Evolutionary conservation across 305 asterid genomes (phyloP), one percentile per base, ranked within the genome.

Genomic region (Fraxinus floribunda): DNA sequence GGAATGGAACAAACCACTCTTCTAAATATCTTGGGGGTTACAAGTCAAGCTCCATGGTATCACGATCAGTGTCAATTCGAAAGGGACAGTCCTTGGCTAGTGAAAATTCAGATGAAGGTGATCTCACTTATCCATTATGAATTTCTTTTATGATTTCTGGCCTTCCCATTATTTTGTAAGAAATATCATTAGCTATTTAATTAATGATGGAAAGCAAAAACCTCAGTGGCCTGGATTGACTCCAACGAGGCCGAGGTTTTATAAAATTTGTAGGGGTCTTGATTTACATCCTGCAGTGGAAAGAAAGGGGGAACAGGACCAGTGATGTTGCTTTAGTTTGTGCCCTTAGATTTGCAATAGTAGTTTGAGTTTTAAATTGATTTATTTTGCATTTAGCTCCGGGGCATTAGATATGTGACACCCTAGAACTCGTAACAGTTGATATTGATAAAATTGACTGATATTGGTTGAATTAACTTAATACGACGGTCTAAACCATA

Each of bases 1-100:
- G 98, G 66, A 96, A 91, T 77, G 98, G 97, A 86, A 88, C 86
- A 36, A 84, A 77, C 89, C 92, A 91, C 82, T 83, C 93, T 70
- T 89, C 97, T 55, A 95, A 92, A 86, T 88, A 87, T 84, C 85
- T 88, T 78, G 97, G 93, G 55, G 89, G 91, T 82, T 87, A 96
- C 44, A 95, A 91, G 91, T 82, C 88, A 77, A 87, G 88, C 83
- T 82, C 94, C 74, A 78, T 88, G 85, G 87, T 93, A 24, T 87
- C 92, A 34, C 97, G 98, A 29, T 86, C 95, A 57, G 85, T 88
- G 83, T 88, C 93, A 78, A 87, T 87, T 86, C 91, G 97, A 29
- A 29, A 29, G 30, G 30, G 30, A 29, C 30, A 1, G 2, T 29
- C 30, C 30, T 29, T 1, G 30, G 30, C 30, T 29, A 29, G 30